Evolutionary conservation across 768 basidiomycete species (phyloP), one percentile per base, ranked within the genome.

Genomic region (Galerina marginata): DNA sequence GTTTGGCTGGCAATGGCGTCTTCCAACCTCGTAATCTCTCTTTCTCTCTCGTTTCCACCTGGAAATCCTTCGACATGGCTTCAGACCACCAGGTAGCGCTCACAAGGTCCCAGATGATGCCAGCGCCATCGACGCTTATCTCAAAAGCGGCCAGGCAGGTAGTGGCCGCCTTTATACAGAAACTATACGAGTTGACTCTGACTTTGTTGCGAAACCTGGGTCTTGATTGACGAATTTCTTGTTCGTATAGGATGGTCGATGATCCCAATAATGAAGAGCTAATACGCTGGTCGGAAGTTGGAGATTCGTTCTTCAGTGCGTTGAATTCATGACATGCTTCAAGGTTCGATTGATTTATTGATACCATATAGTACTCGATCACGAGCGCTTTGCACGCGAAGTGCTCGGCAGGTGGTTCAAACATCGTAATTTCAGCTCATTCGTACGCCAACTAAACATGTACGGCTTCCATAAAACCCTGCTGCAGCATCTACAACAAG

Each of bases 381-480:
- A 93, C 67, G 94, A 96, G 72, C 88, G 88, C 29, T 93, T 99
- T 71, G 91, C 93, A 2, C 86, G 87, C 40, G 91, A 96, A 74
- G 86, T 97, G 33, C 86, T 99, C 6, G 93, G 93, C 3, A 85
- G 88, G 44, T 99, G 91, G 88, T 99, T 98, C 87, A 99, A 99
- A 73, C 97, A 99, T 77, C 88, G 91, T 61, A 97, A 96, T 73
- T 99, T 97, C 75, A 85, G 86, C 58, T 92, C 90, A 37, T 97
- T 97, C 67, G 94, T 96, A 15, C 84, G 94, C 12, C 94, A 97
- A 71, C 82, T 96, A 65, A 97, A 96, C 81, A 95, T 95, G 92
- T 97, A 96, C 74, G 93, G 93, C 56, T 95, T 95, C 73, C 92
- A 93, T 83, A 92, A 92, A 79, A 93, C 97, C 48, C 96, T 95